These are phyloP conservation scores for Phytophthora parvispora DNA, from an alignment of 352 stramenopile genomes.

Conservation along the genomic window DNA sequence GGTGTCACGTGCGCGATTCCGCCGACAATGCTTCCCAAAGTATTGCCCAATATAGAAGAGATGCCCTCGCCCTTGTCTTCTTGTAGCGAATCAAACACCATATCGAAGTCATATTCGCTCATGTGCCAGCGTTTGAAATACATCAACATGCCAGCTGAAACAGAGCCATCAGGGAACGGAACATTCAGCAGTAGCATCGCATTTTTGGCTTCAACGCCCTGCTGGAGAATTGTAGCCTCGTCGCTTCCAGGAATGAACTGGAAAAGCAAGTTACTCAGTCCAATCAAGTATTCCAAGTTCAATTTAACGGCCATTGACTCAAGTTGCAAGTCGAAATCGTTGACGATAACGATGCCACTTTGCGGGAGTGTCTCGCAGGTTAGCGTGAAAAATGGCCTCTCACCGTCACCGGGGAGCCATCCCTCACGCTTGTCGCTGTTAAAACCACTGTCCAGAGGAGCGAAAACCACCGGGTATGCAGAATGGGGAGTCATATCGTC, in stretches of 20 bases:
- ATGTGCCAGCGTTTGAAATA: slow-evolving; percentile 89
- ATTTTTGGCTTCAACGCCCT: slow-evolving; percentile 76
- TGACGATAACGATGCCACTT: slow-evolving; percentile 77
- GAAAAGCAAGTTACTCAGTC: slow-evolving; percentile 74
- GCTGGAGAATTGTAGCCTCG: slow-evolving; percentile 67
- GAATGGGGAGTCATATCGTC: slow-evolving; percentile 87
- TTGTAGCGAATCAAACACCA: slow-evolving; percentile 88
- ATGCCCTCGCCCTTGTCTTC: slow-evolving; percentile 86
- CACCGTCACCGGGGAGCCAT: slow-evolving; percentile 82
- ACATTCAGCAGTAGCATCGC: slow-evolving; percentile 61
- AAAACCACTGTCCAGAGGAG: slow-evolving; percentile 85
- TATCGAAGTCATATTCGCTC: slow-evolving; percentile 74
- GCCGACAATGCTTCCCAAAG: slow-evolving; percentile 88
- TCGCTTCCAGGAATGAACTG: slow-evolving; percentile 81
- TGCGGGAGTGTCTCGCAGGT: slow-evolving; percentile 73
- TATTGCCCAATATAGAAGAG: slow-evolving; percentile 81
- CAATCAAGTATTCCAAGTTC: slow-evolving; percentile 86
- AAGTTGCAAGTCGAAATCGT: slow-evolving; percentile 83
- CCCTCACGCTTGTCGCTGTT: slow-evolving; percentile 91
- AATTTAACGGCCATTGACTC: slow-evolving; percentile 80
- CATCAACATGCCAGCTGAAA: slow-evolving; percentile 69
- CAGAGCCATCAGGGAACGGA: slow-evolving; percentile 55
- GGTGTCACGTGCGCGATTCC: slow-evolving; percentile 89
- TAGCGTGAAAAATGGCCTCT: slow-evolving; percentile 79
- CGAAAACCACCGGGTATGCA: slow-evolving; percentile 81